Conservation (phyloP, 768 basidiomycete genomes). For the Boletus subparvulus region DNA sequence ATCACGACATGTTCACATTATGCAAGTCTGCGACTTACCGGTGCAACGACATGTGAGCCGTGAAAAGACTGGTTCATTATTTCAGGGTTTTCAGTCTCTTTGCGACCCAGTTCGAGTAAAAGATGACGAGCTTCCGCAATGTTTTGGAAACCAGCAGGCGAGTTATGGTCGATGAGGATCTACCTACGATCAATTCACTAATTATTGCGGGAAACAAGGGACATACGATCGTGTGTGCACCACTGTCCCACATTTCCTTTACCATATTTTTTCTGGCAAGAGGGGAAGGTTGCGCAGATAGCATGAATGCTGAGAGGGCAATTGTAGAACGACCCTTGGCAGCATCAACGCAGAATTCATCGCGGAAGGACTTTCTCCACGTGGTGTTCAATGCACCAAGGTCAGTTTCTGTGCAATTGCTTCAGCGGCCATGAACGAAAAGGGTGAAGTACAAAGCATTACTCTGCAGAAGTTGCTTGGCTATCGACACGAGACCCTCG, state of each 20-base stretch:
- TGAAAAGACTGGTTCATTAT: constrained; percentile 35
- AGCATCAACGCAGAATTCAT: constrained; percentile 42
- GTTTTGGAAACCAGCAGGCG: constrained; percentile 68
- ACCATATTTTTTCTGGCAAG: constrained; percentile 64
- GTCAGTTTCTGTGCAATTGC: constrained; percentile 43
- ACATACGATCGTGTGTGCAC: constrained; percentile 75
- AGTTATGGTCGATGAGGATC: constrained; percentile 87
- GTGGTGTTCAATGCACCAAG: constrained; percentile 43
- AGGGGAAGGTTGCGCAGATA: constrained; percentile 68
- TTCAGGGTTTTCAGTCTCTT: constrained; percentile 52
- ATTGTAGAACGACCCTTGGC: constrained; percentile 51
- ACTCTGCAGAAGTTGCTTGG: constrained; percentile 63
- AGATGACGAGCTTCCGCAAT: constrained; percentile 78
- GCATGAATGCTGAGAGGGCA: constrained; percentile 82
- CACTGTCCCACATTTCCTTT: constrained; percentile 89
- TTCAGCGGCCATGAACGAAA: constrained; percentile 13
- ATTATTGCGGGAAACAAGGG: neutral
- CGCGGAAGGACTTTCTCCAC: constrained; percentile 60
- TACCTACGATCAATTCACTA: constrained; percentile 31
- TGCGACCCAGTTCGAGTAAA: constrained; percentile 61
- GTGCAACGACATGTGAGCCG: constrained; percentile 85
- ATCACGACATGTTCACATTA: neutral
- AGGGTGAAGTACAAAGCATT: constrained; percentile 12
- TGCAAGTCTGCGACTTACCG: constrained; percentile 50
- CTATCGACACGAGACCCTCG: constrained; percentile 65